Evolutionary conservation across 805 yeast species (phyloP), one percentile per base, ranked within the genome.

Genomic region (Suhomyces emberorum): DNA sequence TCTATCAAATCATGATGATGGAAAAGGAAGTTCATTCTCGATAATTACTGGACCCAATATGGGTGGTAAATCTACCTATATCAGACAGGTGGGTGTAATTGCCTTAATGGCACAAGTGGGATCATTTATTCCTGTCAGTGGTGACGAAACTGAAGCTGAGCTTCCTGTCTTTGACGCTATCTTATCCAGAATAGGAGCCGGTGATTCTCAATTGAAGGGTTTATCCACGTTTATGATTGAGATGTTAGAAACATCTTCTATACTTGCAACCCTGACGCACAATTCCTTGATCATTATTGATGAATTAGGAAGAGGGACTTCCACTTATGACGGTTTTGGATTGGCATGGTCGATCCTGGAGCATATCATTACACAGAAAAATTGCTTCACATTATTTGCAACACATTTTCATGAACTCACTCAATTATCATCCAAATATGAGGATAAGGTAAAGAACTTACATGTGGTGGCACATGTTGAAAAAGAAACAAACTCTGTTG

Each of bases 351-450:
- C 97, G 0, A 93, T 93, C 37, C 83, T 91, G 46, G 95, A 89
- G 54, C 81, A 82, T 59, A 79, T 91, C 41, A 81, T 93, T 3
- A 70, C 70, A 14, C 69, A 82, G 34, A 74, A 85, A 34, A 70
- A 74, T 34, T 82, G 96, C 44, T 88, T 88, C 60, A 79, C 95
- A 0, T 55, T 93, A 38, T 93, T 93, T 70, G 98, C 98, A 0
- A 93, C 98, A 0, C 98, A 93, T 69, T 93, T 93, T 72, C 98
- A 93, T 59, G 98, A 93, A 58, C 71, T 93, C 41, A 93, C 98
- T 1, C 81, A 82, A 22, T 66, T 93, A 34, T 71, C 95, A 0
- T 81, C 79, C 14, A 72, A 72, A 45, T 64, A 77, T 28, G 55
- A 69, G 9, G 48, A 53, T 10, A 76, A 79, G 3, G 96, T 91